Conservation (phyloP, 768 basidiomycete genomes). For the Mycena albidolilacea region DNA sequence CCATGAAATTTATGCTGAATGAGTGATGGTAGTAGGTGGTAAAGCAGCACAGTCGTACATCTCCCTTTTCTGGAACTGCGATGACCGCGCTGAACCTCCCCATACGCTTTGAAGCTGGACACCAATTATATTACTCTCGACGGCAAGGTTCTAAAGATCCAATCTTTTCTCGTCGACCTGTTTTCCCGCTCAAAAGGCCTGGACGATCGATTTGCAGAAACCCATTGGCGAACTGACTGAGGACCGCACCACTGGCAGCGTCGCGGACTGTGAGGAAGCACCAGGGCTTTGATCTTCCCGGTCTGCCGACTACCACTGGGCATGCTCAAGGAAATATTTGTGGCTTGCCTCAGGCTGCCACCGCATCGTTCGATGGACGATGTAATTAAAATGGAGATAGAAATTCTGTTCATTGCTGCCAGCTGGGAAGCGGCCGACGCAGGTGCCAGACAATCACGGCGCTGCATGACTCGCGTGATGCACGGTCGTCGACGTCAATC, state of each 20-base stretch:
- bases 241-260: slow-evolving; percentile 2
- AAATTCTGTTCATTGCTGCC: no score
- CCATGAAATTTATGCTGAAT: neutral
- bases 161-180: slow-evolving; percentile 14
- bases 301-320: slow-evolving; percentile 44
- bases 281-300: slow-evolving; percentile 43
- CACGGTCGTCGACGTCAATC: no score
- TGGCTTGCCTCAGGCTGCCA: slow-evolving; percentile 38
- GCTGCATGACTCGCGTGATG: no score
- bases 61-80: neutral
- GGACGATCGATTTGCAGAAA: slow-evolving; percentile 8
- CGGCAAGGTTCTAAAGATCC: slow-evolving; percentile 11
- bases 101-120: slow-evolving; percentile 18
- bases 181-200: neutral
- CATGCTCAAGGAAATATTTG: slow-evolving; percentile 45
- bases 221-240: slow-evolving; percentile 3
- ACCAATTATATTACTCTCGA: slow-evolving; percentile 25
- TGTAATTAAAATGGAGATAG: no score
- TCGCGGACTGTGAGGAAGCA: slow-evolving; percentile 27
- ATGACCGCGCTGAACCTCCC: neutral
- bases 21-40: no score
- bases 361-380: no score
- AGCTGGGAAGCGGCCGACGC: no score
- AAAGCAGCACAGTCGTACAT: no score
- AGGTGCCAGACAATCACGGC: no score